Conservation (phyloP, 2,329 filamentous ascomycete genomes). For the Neofusicoccum ribis region DNA sequence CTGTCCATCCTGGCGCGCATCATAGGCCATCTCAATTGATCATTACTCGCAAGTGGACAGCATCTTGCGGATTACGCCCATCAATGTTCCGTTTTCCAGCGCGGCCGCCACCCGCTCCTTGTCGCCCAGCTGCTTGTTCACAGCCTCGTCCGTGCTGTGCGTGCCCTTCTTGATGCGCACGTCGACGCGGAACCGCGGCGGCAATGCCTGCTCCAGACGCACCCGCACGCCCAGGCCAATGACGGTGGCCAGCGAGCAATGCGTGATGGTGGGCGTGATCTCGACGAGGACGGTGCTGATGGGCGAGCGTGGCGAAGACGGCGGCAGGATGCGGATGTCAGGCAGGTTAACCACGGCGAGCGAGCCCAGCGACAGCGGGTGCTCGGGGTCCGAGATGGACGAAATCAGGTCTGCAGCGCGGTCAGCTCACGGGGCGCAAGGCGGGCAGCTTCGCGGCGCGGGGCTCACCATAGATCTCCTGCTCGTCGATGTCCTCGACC, state of each 20-base stretch:
- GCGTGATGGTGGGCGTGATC: constrained; percentile 93
- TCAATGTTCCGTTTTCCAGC: constrained; percentile 87
- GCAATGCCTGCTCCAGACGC: constrained; percentile 84
- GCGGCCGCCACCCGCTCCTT: constrained; percentile 96
- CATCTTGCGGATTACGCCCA: constrained; percentile 90
- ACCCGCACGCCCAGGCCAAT: constrained; percentile 93
- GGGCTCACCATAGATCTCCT: constrained; percentile 86
- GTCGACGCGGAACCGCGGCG: constrained; percentile 88
- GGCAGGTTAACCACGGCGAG: constrained; percentile 94
- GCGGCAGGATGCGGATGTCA: constrained; percentile 78
- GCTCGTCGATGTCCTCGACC: constrained; percentile 87
- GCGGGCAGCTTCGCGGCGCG: not conserved
- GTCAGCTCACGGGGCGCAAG: constrained; percentile 1
- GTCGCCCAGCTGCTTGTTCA: constrained; percentile 94
- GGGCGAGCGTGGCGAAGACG: constrained; percentile 62
- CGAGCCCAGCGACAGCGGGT: constrained; percentile 89
- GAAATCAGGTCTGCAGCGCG: constrained; percentile 75
- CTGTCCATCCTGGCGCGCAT: constrained; percentile 4
- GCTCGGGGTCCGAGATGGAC: constrained; percentile 93
- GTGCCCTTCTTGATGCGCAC: constrained; percentile 93
- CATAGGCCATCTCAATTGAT: constrained; percentile 3
- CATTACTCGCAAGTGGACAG: constrained; percentile 73
- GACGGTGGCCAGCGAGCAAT: constrained; percentile 94
- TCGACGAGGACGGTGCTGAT: constrained; percentile 78
- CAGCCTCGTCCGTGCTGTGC: constrained; percentile 91